Conservation (phyloP, 139 green algal genomes). For the Spirogloea muscicola region DNA sequence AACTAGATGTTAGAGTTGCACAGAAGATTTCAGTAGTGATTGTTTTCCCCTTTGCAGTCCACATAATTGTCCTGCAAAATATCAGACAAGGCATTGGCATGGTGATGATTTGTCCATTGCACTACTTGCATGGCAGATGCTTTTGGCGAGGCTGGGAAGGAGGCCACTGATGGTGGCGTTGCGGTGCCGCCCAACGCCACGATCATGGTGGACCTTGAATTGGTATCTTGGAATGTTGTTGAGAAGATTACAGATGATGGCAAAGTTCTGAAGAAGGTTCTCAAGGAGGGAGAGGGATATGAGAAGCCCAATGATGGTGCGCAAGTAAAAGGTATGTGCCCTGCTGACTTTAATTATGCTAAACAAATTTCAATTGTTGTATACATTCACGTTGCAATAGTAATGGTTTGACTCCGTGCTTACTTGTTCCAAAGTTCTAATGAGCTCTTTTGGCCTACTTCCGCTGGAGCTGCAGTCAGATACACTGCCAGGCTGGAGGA, state of each 20-base stretch:
- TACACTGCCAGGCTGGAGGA: slow-evolving; percentile 50
- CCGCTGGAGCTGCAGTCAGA: slow-evolving; percentile 19
- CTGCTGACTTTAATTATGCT: no score
- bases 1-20: no score
- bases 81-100: no score
- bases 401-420: no score
- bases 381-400: no score
- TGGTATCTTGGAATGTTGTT: slow-evolving; percentile 73
- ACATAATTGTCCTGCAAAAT: no score
- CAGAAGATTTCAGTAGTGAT: no score
- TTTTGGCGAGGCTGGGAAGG: slow-evolving; percentile 54
- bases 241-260: slow-evolving; percentile 71
- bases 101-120: no score
- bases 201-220: slow-evolving; percentile 69
- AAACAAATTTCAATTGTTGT: no score
- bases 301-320: slow-evolving; percentile 72
- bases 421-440: no score
- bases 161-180: slow-evolving; percentile 44
- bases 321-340: slow-evolving; percentile 62
- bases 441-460: neutral
- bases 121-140: no score
- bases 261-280: slow-evolving; percentile 73
- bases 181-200: slow-evolving; percentile 53
- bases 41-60: no score
- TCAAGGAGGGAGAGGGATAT: slow-evolving; percentile 66